A percentile compares a stretch with the other conserved stretches of the same genome.
phyloP scores from a whole-genome alignment of 768 basidiomycete genomes.

The Tylopilus balloui region DNA sequence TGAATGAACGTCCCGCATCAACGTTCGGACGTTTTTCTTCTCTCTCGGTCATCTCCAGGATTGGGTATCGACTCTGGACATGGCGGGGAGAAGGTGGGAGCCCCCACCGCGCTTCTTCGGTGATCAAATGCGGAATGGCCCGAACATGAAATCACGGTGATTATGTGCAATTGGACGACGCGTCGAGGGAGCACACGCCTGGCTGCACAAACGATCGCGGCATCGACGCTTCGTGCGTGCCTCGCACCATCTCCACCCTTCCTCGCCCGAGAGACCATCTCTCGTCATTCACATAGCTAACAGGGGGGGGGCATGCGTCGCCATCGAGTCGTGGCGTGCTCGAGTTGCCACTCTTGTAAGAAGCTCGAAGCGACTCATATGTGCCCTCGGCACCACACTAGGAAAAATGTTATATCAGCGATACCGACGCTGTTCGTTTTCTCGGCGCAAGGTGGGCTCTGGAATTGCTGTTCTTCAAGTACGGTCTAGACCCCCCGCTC shows the following conservation, averaged over 20 bases:
- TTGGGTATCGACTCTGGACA: constrained; percentile 7
- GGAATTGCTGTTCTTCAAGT: constrained; percentile 7
- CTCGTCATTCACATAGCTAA: constrained; percentile 9
- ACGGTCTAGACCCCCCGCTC: constrained; percentile 2
- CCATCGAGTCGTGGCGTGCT: constrained; percentile 6
- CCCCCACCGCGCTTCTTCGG: not conserved
- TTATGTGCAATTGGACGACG: constrained; percentile 6
- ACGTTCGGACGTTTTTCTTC: too few species aligned
- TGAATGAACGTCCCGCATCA: too few species aligned
- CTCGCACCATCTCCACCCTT: constrained; percentile 5
- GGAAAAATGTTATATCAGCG: constrained; percentile 6
- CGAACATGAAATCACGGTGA: constrained; percentile 22
- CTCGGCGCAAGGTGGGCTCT: constrained; percentile 1
- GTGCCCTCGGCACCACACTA: constrained; percentile 3
- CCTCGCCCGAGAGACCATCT: constrained; percentile 2
- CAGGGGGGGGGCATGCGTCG: constrained; percentile 1
- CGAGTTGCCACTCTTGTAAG: not conserved
- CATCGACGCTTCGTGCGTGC: constrained; percentile 5
- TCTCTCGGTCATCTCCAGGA: too few species aligned
- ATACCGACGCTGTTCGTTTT: constrained; percentile 12
- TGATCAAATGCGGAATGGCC: constrained; percentile 17
- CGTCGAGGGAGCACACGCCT: not conserved
- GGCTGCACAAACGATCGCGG: not conserved
- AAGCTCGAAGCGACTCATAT: constrained; percentile 5
- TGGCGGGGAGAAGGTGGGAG: too few species aligned